Conservation (phyloP, 2,329 filamentous ascomycete species). For the Mollisia scopiformis region DNA sequence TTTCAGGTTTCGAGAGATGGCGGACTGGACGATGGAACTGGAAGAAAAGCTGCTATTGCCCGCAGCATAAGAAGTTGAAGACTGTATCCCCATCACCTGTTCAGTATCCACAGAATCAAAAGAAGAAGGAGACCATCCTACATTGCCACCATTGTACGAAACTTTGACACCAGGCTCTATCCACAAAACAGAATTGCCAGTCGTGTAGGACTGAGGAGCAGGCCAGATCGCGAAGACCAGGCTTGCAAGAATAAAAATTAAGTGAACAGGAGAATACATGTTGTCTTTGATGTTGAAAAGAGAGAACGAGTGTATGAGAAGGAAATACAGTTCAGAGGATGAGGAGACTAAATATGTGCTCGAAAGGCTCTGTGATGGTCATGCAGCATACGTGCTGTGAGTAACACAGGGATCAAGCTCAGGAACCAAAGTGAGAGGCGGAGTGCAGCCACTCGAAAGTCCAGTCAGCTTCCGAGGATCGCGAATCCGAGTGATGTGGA, state of each 20-base stretch:
- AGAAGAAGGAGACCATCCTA: constrained; percentile 49
- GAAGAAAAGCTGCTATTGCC: constrained; percentile 36
- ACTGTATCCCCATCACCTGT: constrained; percentile 27
- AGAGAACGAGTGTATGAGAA: neutral
- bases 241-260: constrained; percentile 23
- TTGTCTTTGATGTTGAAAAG: neutral
- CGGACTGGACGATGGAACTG: constrained; percentile 57
- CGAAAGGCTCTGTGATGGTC: neutral
- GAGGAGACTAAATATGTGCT: neutral
- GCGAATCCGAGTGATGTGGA: neutral
- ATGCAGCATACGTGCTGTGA: neutral
- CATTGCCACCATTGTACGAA: constrained; percentile 60
- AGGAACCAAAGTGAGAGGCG: neutral
- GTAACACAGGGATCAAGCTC: neutral
- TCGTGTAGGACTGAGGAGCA: constrained; percentile 52
- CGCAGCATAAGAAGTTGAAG: constrained; percentile 16
- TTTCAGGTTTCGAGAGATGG: constrained; percentile 60
- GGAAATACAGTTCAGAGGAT: neutral
- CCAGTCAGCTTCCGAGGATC: neutral
- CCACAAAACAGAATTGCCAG: constrained; percentile 55
- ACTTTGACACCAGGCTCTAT: constrained; percentile 54
- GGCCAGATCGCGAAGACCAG: constrained; percentile 57
- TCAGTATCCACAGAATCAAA: constrained; percentile 30
- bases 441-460: neutral
- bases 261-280: constrained; percentile 26